Conservation (phyloP, 129 eudicot species). For the Flaveria linearis region DNA sequence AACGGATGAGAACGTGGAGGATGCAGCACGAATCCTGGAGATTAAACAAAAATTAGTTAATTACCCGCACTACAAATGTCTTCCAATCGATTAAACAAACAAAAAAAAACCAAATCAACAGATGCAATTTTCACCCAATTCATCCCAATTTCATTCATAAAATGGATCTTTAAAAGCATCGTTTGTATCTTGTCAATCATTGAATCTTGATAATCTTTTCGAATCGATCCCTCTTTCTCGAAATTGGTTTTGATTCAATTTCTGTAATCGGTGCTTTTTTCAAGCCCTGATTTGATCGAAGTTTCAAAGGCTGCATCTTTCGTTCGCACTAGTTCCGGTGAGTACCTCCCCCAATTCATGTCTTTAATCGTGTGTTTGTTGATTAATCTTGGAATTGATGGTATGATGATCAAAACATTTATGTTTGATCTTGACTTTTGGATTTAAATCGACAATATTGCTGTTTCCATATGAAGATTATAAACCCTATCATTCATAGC, state of each 20-base stretch:
- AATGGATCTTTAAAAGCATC: not conserved
- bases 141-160: not conserved
- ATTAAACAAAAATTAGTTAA: not conserved
- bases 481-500: not conserved
- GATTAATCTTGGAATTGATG: not conserved
- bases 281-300: slow-evolving; percentile 23
- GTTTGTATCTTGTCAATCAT: not conserved
- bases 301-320: slow-evolving; percentile 9
- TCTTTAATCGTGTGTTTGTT: not conserved
- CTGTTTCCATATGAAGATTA: not conserved
- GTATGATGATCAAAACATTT: not conserved
- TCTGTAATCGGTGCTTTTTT: not conserved
- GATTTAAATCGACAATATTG: not conserved
- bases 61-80: slow-evolving; percentile 9
- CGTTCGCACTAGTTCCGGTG: slow-evolving; percentile 5
- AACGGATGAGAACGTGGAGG: slow-evolving; percentile 44
- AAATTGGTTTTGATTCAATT: not conserved
- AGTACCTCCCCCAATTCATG: not conserved
- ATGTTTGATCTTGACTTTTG: not conserved
- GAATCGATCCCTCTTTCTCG: not conserved
- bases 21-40: slow-evolving; percentile 47
- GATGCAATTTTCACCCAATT: not conserved
- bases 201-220: not conserved
- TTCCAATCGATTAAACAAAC: not conserved
- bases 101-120: not conserved